Evolutionary conservation across 495 filamentous ascomycete genomes (phyloP), one percentile per base, ranked within the genome.

Genomic region (Podospora comata): DNA sequence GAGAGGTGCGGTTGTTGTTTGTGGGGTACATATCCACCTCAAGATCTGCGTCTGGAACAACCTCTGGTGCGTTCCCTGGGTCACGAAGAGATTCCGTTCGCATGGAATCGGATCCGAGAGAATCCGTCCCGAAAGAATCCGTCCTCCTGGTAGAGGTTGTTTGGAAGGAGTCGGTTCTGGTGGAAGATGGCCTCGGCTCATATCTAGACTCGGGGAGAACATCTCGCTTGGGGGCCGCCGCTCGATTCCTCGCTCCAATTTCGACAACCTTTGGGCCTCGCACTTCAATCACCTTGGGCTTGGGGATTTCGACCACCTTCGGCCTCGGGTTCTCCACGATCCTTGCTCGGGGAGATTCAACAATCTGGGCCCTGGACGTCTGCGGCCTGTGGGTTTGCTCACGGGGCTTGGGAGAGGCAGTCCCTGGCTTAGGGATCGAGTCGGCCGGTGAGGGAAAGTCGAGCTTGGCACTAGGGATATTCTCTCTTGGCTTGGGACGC

Each of bases 1-100:
- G 67, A 0, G 84, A 85, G 5, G 79, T 80, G 60, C 80, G 71
- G 58, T 81, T 60, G 67, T 7, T 48, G 39, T 13, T 48, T 11
- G 39, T 48, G 7, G 76, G 72, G 11, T 70, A 66, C 19, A 72
- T 70, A 13, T 71, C 67, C 11, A 74, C 70, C 56, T 77, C 76
- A 5, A 65, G 65, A 15, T 74, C 71, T 27, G 68, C 65, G 11
- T 65, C 59, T n/a, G 69, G 57, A 7, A 66, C 64, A 9, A 68
- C 55, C 23, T 74, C 72, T 2, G 72, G 67, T 16, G 67, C 68
- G 16, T 67, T 65, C 0, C 62, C 57, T 39, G 73, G 67, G 60
- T 71, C 73, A 4, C 65, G 72, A n/a, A 65, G 32, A 5, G 67
- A 34, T n/a, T 62, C 63, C 30, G 60, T 57, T 44, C n/a, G 19